Evolutionary conservation across 2,329 filamentous ascomycete genomes (phyloP), one percentile per base, ranked within the genome.

Genomic region (Penicillium sp.): DNA sequence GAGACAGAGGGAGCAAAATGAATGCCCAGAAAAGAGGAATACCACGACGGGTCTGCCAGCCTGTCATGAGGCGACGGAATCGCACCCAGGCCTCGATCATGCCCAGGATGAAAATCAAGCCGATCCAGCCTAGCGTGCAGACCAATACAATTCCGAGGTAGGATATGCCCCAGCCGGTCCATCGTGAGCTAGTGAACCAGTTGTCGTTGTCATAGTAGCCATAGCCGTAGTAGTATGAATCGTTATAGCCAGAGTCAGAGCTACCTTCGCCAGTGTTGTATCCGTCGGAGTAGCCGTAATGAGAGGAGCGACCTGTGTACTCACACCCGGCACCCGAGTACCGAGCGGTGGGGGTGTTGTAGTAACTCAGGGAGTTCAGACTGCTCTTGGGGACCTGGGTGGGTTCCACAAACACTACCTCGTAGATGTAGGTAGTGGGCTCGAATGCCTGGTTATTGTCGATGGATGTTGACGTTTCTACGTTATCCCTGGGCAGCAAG

Each of bases 21-120:
- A 71, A 53, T 10, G 61, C 59, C 69, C 69, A 71, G 46, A 60
- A 67, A 10, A 70, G 53, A 1, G 69, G 69, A 3, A 71, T 38
- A 3, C 69, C 69, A n/a, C 69, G 68, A 1, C 68, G 63, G 4
- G 69, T 67, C 43, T 70, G 68, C 69, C 68, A 71, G 46, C 69
- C 69, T 4, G 61, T 69, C 67, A 70, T 70, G 22, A 71, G 59
- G 5, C 68, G 67, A 44, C 67, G 66, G 57, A 71, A 71, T 17
- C 67, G 66, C 5, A 71, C 46, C 55, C 66, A 71, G 38, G 60
- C 64, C 47, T 71, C 69, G 26, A 71, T 53, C 37, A 71, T 62
- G 26, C 69, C 69, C 3, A 61, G 43, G 28, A 71, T 57, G 47
- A 71, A 59, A 30, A 59, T 60, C 0, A 71, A 33, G 10, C 61